These are phyloP conservation scores for Pseudonitzschia multiseries DNA, from an alignment of 108 stramenopile genomes.

Conservation along the genomic window DNA sequence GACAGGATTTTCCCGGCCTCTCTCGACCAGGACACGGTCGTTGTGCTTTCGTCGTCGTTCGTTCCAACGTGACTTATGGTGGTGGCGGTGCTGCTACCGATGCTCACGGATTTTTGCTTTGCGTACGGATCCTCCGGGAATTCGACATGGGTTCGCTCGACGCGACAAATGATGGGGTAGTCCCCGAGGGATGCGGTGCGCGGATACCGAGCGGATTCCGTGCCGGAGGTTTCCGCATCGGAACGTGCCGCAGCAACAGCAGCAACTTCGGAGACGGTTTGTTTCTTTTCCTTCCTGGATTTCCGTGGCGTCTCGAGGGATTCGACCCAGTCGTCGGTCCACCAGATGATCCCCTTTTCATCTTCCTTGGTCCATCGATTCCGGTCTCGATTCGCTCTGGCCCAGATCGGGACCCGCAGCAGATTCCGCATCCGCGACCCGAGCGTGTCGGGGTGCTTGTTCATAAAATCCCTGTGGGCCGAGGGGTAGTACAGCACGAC, in stretches of 20 bases:
- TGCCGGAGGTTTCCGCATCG: too few species aligned
- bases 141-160: conserved; percentile 50
- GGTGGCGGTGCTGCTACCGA: not conserved
- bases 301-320: conserved; percentile 4
- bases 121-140: conserved; percentile 49
- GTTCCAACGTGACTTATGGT: too few species aligned
- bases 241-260: not conserved
- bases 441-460: conserved; percentile 37
- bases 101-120: conserved; percentile 25
- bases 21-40: not conserved
- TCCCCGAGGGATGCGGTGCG: not conserved
- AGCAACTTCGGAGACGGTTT: not conserved
- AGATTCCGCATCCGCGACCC: conserved; percentile 24
- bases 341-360: conserved; percentile 6
- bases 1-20: not conserved
- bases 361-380: conserved; percentile 9
- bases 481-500: conserved; percentile 54
- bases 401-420: conserved; percentile 45
- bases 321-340: conserved; percentile 13
- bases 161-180: conserved; percentile 57
- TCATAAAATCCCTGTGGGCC: conserved; percentile 42
- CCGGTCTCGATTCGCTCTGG: conserved; percentile 25
- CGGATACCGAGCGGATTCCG: too few species aligned
- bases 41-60: not conserved
- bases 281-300: not conserved